Evolutionary conservation across 805 yeast genomes (phyloP).

Genomic region (Henningerozyma blattae): DNA sequence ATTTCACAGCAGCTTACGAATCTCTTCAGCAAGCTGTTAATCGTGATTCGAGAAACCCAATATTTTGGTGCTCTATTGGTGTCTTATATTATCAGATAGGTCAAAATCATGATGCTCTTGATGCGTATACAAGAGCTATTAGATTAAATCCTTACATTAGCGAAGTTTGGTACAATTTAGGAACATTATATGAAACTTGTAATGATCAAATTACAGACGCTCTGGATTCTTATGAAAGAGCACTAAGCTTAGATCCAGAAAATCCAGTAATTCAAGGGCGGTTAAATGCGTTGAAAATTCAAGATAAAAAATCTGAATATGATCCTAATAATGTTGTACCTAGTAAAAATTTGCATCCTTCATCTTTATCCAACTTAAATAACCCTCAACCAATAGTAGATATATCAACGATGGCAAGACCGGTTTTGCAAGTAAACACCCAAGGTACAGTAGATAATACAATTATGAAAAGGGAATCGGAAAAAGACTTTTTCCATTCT

Average conservation of each 20-base stretch:
- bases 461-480: no score
- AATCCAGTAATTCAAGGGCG: slow-evolving; percentile 91
- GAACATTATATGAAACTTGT: slow-evolving; percentile 93
- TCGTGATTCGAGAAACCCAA: slow-evolving; percentile 91
- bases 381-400: slow-evolving; percentile 1
- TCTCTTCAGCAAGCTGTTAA: slow-evolving; percentile 98
- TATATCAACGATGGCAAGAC: slow-evolving; percentile 23
- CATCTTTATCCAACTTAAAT: no score
- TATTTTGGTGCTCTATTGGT: slow-evolving; percentile 96
- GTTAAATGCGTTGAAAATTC: slow-evolving; percentile 57
- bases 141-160: slow-evolving; percentile 90
- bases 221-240: slow-evolving; percentile 90
- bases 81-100: slow-evolving; percentile 92
- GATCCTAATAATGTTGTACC: neutral
- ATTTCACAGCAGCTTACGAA: slow-evolving; percentile 92
- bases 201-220: slow-evolving; percentile 93
- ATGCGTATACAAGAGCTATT: slow-evolving; percentile 95
- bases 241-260: slow-evolving; percentile 87
- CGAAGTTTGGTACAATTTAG: slow-evolving; percentile 98
- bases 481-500: no score
- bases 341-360: neutral
- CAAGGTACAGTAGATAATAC: no score
- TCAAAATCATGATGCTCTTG: slow-evolving; percentile 92
- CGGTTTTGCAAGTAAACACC: slow-evolving; percentile 20
- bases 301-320: slow-evolving; percentile 5